These are phyloP conservation scores for Pseudophaeomoniella oleicola DNA, from an alignment of 2,329 filamentous ascomycete species.

Conservation along the genomic window DNA sequence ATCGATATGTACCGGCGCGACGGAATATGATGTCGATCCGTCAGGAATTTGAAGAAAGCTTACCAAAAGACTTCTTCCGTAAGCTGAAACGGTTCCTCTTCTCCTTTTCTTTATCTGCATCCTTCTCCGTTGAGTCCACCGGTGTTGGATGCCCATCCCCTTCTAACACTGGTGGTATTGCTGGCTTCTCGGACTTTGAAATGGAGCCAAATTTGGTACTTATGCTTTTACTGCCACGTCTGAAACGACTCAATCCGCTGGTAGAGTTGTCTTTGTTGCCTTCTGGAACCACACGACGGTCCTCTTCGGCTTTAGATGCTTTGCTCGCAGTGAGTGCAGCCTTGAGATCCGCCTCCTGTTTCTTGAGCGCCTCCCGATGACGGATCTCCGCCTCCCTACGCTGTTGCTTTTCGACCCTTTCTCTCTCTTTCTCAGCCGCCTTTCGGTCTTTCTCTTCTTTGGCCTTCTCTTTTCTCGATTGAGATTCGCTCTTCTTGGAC, in stretches of 20 bases:
- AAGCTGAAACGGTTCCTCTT: slow-evolving; percentile 28
- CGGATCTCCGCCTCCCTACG: slow-evolving; percentile 39
- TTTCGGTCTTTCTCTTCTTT: slow-evolving; percentile 45
- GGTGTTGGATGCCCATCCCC: no score
- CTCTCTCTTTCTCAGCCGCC: slow-evolving; percentile 39
- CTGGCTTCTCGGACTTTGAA: background rate
- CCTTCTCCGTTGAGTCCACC: slow-evolving; percentile 5
- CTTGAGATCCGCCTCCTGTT: slow-evolving; percentile 48
- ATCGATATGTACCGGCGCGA: no score
- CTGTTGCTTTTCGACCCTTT: slow-evolving; percentile 43
- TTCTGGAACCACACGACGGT: slow-evolving; percentile 18
- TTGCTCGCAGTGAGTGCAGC: slow-evolving; percentile 54
- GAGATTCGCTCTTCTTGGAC: slow-evolving; percentile 47
- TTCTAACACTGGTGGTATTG: background rate
- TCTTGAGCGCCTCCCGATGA: slow-evolving; percentile 41
- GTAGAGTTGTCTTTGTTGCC: slow-evolving; percentile 25
- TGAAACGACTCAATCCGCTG: slow-evolving; percentile 47
- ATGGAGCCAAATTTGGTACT: slow-evolving; percentile 46
- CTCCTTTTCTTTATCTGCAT: slow-evolving; percentile 15
- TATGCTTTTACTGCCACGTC: slow-evolving; percentile 63
- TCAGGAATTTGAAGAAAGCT: slow-evolving; percentile 16
- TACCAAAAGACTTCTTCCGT: slow-evolving; percentile 28
- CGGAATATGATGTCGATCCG: no score
- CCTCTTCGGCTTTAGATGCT: slow-evolving; percentile 41
- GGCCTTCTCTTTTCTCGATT: slow-evolving; percentile 53